A percentile compares a stretch with the other conserved stretches of the same genome.
phyloP scores from a whole-genome alignment of 257 asterid genomes.

The Mentha longifolia region DNA sequence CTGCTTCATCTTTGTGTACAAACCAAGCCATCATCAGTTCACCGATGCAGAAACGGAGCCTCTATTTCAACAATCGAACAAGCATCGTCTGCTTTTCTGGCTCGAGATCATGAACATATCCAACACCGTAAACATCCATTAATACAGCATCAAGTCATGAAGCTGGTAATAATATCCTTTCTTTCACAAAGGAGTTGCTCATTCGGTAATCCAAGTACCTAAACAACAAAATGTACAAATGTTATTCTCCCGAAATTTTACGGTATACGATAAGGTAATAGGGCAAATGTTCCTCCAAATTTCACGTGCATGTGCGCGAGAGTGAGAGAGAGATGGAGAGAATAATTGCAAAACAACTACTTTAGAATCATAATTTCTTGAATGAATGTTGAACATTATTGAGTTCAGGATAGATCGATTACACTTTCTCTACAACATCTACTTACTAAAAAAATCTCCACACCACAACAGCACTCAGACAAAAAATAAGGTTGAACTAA shows the following conservation, averaged over 20 bases:
- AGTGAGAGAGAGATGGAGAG: not conserved
- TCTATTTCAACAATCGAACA: not conserved
- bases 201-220: slow-evolving; percentile 58
- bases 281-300: too few relatives aligned
- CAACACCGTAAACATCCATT: slow-evolving; percentile 38
- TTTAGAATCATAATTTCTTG: slow-evolving; percentile 1
- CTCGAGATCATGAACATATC: not conserved
- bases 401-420: not conserved
- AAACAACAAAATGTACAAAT: slow-evolving; percentile 1
- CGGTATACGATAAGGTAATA: not conserved
- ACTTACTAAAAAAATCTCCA: not conserved
- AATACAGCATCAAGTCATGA: slow-evolving; percentile 25
- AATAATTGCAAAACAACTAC: slow-evolving; percentile 1
- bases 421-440: not conserved
- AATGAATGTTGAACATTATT: slow-evolving; percentile 5
- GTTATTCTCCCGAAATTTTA: not conserved
- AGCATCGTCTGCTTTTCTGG: slow-evolving; percentile 18
- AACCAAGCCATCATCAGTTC: not conserved
- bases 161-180: slow-evolving; percentile 35
- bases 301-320: too few relatives aligned
- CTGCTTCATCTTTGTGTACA: not conserved
- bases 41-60: not conserved
- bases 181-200: slow-evolving; percentile 46
- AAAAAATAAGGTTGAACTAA: not conserved
- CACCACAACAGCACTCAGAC: not conserved